Evolutionary conservation across 176 grass and related monocot genomes (phyloP).

Genomic region (Alloteropsis semialata): DNA sequence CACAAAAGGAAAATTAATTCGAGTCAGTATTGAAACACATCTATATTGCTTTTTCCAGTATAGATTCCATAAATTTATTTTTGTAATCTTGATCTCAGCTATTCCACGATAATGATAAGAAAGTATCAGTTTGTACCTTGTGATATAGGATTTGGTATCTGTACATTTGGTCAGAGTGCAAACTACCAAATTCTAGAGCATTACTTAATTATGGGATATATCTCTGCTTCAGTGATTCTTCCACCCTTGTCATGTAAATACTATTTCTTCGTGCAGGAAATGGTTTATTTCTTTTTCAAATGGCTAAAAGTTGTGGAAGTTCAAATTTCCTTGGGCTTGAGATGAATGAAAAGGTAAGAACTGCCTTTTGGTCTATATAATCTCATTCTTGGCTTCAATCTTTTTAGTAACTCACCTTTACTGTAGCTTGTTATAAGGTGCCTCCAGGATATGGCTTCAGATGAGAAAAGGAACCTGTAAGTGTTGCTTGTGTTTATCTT

Average conservation of each 20-base stretch:
- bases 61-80: constrained; percentile 5
- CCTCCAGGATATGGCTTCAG: constrained; percentile 47
- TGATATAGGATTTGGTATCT: constrained; percentile 8
- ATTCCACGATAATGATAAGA: neutral
- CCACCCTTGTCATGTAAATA: neutral
- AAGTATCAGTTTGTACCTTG: constrained; percentile 1
- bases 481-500: constrained; percentile 25
- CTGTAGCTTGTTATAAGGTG: constrained; percentile 84
- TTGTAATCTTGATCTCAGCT: constrained; percentile 12
- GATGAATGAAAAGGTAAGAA: constrained; percentile 81
- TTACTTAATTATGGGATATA: neutral
- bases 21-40: neutral
- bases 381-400: neutral
- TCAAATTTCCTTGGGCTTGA: constrained; percentile 96
- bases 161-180: neutral
- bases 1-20: neutral
- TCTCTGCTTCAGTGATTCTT: neutral
- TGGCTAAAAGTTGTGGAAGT: constrained; percentile 54
- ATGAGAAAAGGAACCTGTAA: constrained; percentile 73
- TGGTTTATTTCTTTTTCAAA: constrained; percentile 90
- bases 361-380: constrained; percentile 10
- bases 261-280: constrained; percentile 65
- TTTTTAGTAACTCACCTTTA: constrained; percentile 27
- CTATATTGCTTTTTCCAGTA: constrained; percentile 23
- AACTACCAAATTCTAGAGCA: neutral